Evolutionary conservation across 2,329 filamentous ascomycete genomes (phyloP), one percentile per base, ranked within the genome.

Genomic region (Fusarium sp.): DNA sequence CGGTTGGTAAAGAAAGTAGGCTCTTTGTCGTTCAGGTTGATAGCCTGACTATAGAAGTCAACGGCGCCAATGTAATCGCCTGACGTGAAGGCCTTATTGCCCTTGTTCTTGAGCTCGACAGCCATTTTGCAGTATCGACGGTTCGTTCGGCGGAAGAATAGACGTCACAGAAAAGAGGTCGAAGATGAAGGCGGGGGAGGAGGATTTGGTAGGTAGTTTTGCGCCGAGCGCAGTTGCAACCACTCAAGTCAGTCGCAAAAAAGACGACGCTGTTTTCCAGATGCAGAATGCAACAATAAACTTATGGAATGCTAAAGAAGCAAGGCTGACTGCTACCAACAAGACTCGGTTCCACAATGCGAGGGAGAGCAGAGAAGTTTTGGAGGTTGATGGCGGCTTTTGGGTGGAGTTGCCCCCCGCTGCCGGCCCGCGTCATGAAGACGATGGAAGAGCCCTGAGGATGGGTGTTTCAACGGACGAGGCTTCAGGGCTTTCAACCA

Each of bases 1-100:
- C 96, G 87, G 82, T 99, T 99, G 74, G 93, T 94, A 82, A 89
- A 98, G 82, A 94, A 98, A 0, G 94, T 92, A 8, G 94, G 92
- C 75, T 98, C 92, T 72, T 91, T 85, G 76, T 91, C 88, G 80
- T 97, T 90, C 71, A 92, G 82, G 63, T 92, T 90, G 76, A 99
- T 98, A 26, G 95, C 95, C 80, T 96, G 87, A 56, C 89, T 89
- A 80, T 99, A 99, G 71, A 90, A 89, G 3, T 94, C 90, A 67
- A 97, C 86, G 9, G 96, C 96, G 5, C 86, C 83, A 13, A 86
- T 87, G 92, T 92, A 99, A 83, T 98, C 92, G 75, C 97, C 93
- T 32, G 89, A 84, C 57, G 90, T 89, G 81, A 98, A 98, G 53
- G 94, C 94, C 76, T 94, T 92, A 82, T 99, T 99, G 78, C 96